Base-by-base conservation (phyloP, 148 eudicot genomes). In the Arbutus unedo region DNA sequence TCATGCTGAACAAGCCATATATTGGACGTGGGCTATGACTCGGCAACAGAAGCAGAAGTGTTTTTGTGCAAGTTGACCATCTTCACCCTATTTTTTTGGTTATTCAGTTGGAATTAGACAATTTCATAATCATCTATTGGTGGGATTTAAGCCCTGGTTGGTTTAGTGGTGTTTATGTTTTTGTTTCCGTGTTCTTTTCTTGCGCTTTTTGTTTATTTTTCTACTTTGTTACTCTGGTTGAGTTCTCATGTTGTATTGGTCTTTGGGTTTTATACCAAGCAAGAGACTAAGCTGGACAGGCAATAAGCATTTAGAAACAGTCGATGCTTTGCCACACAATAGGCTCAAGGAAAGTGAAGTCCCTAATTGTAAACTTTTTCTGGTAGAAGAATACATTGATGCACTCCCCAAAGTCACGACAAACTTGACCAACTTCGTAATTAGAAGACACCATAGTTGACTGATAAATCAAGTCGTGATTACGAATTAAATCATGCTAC, bases 341-440 rank as follows among this genome's bases (percentile, higher is more conserved):
- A 18, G 66, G 66, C 19, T 59, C 18, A 8, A 18, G 2, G 9
- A 59, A 19, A 9, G 66, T 38, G 19, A 38, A 14, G n/a, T 41
- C 19, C 47, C 74, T 45, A 7, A 73, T 25, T 47, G 51, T 73
- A 25, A 11, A 47, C 25, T 73, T 45, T 41, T 41, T 31, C 9
- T 0, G 47, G 44, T 68, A 73, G 51, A n/a, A 73, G 53, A 73
- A 8, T 18, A 73, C 3, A 6, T 47, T 73, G 48, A 47, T 16
- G 9, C 3, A 6, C 41, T 16, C 41, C 47, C 45, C 72, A 51
- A 19, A 88, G 91, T 94, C 92, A 89, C 80, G 88, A 91, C 62
- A 91, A 93, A 85, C 94, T 91, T 85, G 98, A 93, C 81, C 13
- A 47, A 4, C 44, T 47, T 74, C 41, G 78, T 47, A 74, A n/a